These are phyloP conservation scores for Cytospora piceae DNA, from an alignment of 2,329 filamentous ascomycete species.

Conservation along the genomic window DNA sequence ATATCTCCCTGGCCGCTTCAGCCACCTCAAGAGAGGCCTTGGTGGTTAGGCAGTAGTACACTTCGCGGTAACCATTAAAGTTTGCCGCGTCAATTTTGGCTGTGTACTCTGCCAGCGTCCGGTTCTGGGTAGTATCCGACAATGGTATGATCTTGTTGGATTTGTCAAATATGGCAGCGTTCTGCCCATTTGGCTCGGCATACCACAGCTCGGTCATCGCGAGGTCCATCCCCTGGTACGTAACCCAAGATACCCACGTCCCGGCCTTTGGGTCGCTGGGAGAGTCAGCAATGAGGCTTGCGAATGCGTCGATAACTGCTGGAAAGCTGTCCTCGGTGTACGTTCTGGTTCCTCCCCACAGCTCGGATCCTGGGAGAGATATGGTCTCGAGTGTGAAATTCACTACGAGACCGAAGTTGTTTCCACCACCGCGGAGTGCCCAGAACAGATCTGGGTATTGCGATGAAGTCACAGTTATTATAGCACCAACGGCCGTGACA, in stretches of 20 bases:
- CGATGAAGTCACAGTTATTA: conserved; percentile 46
- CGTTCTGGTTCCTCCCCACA: conserved; percentile 44
- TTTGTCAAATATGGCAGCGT: conserved; percentile 43
- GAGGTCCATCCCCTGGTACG: conserved; percentile 33
- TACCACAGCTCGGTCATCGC: conserved; percentile 43
- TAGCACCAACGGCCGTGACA: conserved; percentile 49
- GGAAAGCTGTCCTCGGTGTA: conserved; percentile 40
- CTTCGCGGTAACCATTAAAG: conserved; percentile 33
- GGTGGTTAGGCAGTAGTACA: conserved; percentile 33
- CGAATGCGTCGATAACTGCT: conserved; percentile 39
- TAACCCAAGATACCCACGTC: conserved; percentile 37
- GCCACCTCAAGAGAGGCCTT: conserved; percentile 33
- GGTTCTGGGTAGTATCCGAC: conserved; percentile 35
- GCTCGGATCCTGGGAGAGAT: conserved; percentile 37
- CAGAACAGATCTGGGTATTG: conserved; percentile 58
- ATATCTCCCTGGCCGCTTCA: conserved; percentile 29
- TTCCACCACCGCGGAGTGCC: conserved; percentile 59
- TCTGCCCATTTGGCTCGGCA: conserved; percentile 38
- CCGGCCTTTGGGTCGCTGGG: conserved; percentile 42
- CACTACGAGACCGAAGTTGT: conserved; percentile 60
- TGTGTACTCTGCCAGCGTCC: conserved; percentile 30
- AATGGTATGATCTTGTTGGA: conserved; percentile 41
- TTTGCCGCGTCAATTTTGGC: conserved; percentile 19
- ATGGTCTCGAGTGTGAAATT: conserved; percentile 50
- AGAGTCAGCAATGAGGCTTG: conserved; percentile 38